phyloP scores from a whole-genome alignment of 192 early-diverging fungal genomes.

The Helicostylum pulchrum region DNA sequence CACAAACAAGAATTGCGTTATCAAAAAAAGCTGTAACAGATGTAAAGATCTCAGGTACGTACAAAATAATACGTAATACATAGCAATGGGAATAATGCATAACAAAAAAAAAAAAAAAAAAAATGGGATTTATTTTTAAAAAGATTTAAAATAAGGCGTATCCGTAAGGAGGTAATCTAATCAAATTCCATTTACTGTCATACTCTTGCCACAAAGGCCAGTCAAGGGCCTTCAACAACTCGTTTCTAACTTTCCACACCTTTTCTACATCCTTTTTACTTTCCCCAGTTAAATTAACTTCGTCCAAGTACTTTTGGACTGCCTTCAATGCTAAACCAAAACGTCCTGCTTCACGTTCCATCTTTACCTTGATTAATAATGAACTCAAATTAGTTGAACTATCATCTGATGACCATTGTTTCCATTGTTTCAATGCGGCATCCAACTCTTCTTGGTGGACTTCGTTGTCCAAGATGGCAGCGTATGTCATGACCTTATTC shows the following conservation, averaged over 20 bases:
- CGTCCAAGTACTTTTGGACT: constrained; percentile 66
- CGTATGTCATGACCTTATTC: constrained; percentile 53
- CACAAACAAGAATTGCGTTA: neutral
- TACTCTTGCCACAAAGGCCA: constrained; percentile 73
- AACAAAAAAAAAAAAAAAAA: no score
- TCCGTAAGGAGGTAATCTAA: constrained; percentile 47
- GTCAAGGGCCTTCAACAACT: constrained; percentile 58
- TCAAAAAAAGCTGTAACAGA: no score
- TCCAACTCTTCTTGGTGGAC: constrained; percentile 49
- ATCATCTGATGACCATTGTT: constrained; percentile 60
- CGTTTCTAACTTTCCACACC: constrained; percentile 46
- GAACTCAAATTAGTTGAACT: constrained; percentile 52
- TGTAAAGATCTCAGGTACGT: neutral
- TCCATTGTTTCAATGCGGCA: constrained; percentile 50
- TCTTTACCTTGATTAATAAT: constrained; percentile 53
- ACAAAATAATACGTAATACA: neutral
- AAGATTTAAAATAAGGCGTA: no score
- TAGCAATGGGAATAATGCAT: neutral
- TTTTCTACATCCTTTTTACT: constrained; percentile 56
- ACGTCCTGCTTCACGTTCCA: constrained; percentile 52
- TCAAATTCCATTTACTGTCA: constrained; percentile 55
- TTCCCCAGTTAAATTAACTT: constrained; percentile 46
- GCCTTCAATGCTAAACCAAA: constrained; percentile 71
- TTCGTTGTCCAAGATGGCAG: constrained; percentile 37
- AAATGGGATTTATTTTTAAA: no score